A percentile compares a stretch with the other conserved stretches of the same genome.
Evolutionary conservation across 805 yeast species (phyloP).

Genomic region (Naumovozyma baii): DNA sequence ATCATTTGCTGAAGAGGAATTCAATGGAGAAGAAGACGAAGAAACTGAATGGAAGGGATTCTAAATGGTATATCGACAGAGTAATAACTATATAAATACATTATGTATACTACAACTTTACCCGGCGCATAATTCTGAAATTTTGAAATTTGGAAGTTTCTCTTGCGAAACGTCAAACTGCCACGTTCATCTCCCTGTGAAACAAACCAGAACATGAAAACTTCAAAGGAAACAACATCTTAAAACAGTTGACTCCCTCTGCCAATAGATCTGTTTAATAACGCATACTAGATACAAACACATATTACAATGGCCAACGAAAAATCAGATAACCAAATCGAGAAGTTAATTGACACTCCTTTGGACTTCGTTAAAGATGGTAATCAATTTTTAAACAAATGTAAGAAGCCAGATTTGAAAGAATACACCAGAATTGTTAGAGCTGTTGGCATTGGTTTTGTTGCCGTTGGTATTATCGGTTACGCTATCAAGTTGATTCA

Average conservation of each 20-base stretch:
- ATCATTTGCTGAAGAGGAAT: constrained; percentile 13
- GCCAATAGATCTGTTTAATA: no score
- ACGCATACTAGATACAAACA: not conserved
- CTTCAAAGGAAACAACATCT: no score
- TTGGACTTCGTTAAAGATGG: constrained; percentile 89
- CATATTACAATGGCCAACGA: constrained; percentile 20
- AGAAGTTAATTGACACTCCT: constrained; percentile 77
- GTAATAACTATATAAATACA: no score
- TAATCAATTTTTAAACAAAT: constrained; percentile 73
- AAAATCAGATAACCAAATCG: constrained; percentile 30
- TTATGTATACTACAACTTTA: no score
- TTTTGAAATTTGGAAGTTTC: no score
- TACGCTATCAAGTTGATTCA: constrained; percentile 88
- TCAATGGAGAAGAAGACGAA: constrained; percentile 25
- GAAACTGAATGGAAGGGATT: constrained; percentile 39
- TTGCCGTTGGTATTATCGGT: constrained; percentile 97
- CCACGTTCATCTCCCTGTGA: no score
- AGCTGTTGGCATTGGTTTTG: constrained; percentile 94
- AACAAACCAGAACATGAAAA: no score
- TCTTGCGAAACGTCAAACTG: no score
- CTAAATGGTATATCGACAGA: no score
- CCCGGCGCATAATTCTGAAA: no score
- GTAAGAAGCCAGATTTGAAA: constrained; percentile 85
- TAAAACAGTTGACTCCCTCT: no score
- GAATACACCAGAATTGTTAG: constrained; percentile 83